Evolutionary conservation across 257 asterid genomes (phyloP).

Genomic region (Ilex aquifolium): DNA sequence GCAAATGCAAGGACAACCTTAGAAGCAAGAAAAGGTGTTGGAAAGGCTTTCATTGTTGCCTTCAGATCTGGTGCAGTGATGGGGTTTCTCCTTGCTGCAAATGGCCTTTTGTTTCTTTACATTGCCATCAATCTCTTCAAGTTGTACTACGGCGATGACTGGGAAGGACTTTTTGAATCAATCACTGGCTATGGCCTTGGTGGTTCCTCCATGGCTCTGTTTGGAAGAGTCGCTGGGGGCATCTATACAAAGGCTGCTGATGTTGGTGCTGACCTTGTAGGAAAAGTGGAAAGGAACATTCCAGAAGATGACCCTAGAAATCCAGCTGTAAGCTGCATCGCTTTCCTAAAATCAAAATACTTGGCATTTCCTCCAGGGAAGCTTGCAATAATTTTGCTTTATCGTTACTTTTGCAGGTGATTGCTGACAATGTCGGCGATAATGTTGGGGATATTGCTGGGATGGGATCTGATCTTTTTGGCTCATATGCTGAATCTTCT

Average conservation of each 20-base stretch:
- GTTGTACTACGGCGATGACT: background rate
- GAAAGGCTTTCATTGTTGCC: background rate
- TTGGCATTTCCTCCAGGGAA: background rate
- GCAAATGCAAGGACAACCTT: background rate
- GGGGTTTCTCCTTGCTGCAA: background rate
- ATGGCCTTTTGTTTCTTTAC: background rate
- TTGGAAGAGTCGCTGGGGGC: background rate
- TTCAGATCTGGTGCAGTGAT: background rate
- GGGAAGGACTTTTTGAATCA: background rate
- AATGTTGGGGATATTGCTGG: conserved; percentile 25
- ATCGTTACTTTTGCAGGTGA: conserved; percentile 11
- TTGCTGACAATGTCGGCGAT: conserved; percentile 24
- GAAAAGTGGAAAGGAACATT: background rate
- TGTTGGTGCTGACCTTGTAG: conserved; percentile 1
- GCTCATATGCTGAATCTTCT: conserved; percentile 47
- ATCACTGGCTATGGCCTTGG: background rate
- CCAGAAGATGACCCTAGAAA: background rate
- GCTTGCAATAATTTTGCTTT: background rate
- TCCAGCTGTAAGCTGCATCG: background rate
- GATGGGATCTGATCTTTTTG: conserved; percentile 53
- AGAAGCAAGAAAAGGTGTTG: background rate
- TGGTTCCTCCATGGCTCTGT: background rate
- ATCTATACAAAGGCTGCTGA: background rate
- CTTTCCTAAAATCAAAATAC: background rate
- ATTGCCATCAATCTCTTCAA: background rate